Conservation (phyloP, 257 asterid species). For the Solanum ossicruentum region DNA sequence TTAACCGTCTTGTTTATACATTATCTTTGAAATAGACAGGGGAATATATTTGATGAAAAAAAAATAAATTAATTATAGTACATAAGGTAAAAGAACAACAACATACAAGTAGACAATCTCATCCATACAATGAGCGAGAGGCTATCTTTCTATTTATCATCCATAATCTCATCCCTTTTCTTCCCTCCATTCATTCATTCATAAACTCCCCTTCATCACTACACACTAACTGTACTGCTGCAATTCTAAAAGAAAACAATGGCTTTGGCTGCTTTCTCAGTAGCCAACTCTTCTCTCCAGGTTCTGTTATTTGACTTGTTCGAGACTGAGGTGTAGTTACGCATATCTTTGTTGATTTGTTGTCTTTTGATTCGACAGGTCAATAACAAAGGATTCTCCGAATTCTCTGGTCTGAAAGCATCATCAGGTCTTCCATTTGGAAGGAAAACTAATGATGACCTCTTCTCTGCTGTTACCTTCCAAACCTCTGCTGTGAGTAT, state of each 20-base stretch:
- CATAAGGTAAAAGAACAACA: background rate
- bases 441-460: slow-evolving; percentile 46
- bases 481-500: slow-evolving; percentile 74
- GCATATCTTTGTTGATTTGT: background rate
- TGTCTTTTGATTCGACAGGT: slow-evolving; percentile 22
- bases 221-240: background rate
- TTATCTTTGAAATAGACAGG: too few species aligned
- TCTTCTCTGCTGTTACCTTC: slow-evolving; percentile 53
- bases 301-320: slow-evolving; percentile 8
- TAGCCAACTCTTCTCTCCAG: slow-evolving; percentile 72
- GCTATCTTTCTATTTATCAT: slow-evolving; percentile 45
- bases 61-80: background rate
- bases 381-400: slow-evolving; percentile 78
- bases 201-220: slow-evolving; percentile 3
- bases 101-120: slow-evolving; percentile 13
- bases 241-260: slow-evolving; percentile 8
- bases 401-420: slow-evolving; percentile 66
- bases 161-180: slow-evolving; percentile 59
- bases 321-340: background rate
- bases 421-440: slow-evolving; percentile 47
- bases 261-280: slow-evolving; percentile 82
- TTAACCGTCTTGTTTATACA: too few species aligned
- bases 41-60: too few species aligned
- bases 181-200: background rate
- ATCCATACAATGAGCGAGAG: slow-evolving; percentile 81